phyloP scores from a whole-genome alignment of 1,284 basidiomycete genomes.

The Sanghuangporus weigelae region DNA sequence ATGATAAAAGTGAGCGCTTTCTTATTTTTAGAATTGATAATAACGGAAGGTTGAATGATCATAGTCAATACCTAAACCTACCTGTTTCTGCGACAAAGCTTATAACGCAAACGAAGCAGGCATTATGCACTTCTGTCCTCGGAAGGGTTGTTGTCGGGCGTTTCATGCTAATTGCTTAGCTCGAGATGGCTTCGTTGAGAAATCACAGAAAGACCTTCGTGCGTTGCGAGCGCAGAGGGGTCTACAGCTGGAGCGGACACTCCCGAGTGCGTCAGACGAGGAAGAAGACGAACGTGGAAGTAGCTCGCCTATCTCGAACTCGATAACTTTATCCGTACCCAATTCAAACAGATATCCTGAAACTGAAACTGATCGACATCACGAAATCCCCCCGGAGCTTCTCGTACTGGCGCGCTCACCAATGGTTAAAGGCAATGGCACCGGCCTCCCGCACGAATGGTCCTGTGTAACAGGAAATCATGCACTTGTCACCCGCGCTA shows the following conservation, averaged over 20 bases:
- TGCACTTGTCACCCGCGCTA: conserved; percentile 4
- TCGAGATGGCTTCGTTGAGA: background rate
- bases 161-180: conserved; percentile 8
- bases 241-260: background rate
- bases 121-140: conserved; percentile 13
- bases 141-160: background rate
- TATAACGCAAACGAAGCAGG: conserved; percentile 8
- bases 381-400: background rate
- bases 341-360: too few relatives aligned
- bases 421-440: conserved; percentile 12
- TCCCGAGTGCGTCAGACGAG: background rate
- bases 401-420: conserved; percentile 14
- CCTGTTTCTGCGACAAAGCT: conserved; percentile 5
- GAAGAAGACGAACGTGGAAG: background rate
- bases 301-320: background rate
- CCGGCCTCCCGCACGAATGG: background rate
- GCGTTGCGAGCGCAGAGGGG: background rate
- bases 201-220: background rate
- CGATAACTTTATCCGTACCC: background rate
- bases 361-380: too few relatives aligned
- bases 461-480: conserved; percentile 11
- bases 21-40: background rate
- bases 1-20: background rate
- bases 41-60: too few relatives aligned
- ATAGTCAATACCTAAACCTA: conserved; percentile 2